Evolutionary conservation across 345 rosid genomes (phyloP), one percentile per base, ranked within the genome.

Genomic region (sweet orange (Citrus sinensis)): DNA sequence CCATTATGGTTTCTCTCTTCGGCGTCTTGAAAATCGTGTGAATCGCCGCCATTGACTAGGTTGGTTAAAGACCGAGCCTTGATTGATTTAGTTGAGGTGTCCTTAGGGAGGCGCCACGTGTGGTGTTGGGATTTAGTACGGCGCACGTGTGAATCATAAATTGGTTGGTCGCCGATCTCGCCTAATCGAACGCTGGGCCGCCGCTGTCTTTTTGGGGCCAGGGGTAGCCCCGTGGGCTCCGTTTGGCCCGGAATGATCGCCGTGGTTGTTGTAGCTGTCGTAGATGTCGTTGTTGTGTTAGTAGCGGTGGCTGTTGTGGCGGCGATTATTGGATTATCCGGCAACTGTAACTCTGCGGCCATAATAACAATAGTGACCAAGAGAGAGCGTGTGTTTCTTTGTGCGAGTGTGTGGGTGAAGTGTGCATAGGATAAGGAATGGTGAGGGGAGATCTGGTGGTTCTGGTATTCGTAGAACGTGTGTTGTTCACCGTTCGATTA

Each of bases 111-210:
- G 27, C 90, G 83, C 84, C 86, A 86, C 56, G 49, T 19, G 42
- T 73, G 77, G 9, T 55, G 76, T 2, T 39, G 76, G 14, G 79
- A 87, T 79, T 87, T 87, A 56, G 82, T 69, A 42, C 91, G 94
- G 25, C 90, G 89, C 37, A 72, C 35, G 58, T 85, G 88, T 42
- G 85, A 77, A 9, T 90, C 92, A 59, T 81, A 82, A 49, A 83
- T 73, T 46, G 84, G 75, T 75, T 87, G 89, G 49, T 87, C 89
- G 27, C 95, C 95, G 85, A 91, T 91, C 73, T 91, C 95, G 49
- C 93, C 95, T 14, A 91, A 79, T 51, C 95, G 87, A 54, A 91
- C 95, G 82, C 95, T 91, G 32, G 95, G 95, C 66, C 95, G 85
- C 64, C 95, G 83, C 74, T 89, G 92, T 56, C 95, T 87, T 78